Evolutionary conservation across 169 alveolate species (phyloP), one percentile per base, ranked within the genome.

Genomic region (Cystoisospora suis): DNA sequence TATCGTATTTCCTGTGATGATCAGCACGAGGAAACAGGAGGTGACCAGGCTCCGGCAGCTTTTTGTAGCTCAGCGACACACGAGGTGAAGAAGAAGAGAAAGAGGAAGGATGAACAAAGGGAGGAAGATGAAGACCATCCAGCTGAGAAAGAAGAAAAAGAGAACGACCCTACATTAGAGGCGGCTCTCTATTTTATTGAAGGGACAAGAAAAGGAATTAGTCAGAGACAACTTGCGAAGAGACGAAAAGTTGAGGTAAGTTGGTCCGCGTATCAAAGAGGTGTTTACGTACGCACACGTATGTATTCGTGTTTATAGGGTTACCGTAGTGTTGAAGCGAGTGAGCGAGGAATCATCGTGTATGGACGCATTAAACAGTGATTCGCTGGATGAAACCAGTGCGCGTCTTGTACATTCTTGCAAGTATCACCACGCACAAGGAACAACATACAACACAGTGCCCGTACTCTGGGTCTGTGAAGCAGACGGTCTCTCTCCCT

Each of bases 151-250:
- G 58, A 32, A 7, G 83, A 72, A 34, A 72, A 72, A 53, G 65
- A 15, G 65, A 23, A 53, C 65, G 65, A 23, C 65, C 29, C 65
- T 53, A 27, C 83, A 5, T 32, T 69, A 6, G 91, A 86, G 23
- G 86, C 91, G 23, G 75, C 91, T 20, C 53, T 69, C 40, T 69
- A 34, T 45, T 86, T 69, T 5, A 69, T 86, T 65, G 91, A 86
- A 46, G 91, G 86, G 2, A 69, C 85, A 1, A 49, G 79, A 27
- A 9, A 32, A 4, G 56, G 59, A 5, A 46, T 69, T 0, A 86
- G 86, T 75, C 69, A 86, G 81, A n/a, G 86, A 29, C 69, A 86
- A 42, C 44, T 86, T 0, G 86, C 86, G 38, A 44, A 38, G 46
- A 32, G 80, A 36, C 45, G 77, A 40, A 86, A 86, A 46, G 12